Evolutionary conservation across 2,329 filamentous ascomycete genomes (phyloP), one percentile per base, ranked within the genome.

Genomic region (Chaetomiaceae sp.): DNA sequence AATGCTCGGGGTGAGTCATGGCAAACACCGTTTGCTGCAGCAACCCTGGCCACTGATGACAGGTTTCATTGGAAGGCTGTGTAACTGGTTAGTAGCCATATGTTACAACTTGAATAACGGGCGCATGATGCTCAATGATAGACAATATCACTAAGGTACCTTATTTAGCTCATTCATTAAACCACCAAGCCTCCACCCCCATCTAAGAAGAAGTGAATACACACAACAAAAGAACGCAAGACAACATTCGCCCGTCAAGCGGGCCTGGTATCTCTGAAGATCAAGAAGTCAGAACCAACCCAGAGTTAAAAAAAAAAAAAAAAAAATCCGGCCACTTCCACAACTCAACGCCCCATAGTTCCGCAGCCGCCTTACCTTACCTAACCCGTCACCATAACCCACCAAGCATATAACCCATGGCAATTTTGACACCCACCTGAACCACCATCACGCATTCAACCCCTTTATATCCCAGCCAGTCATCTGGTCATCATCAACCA

Each of bases 191-290:
- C 25, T 15, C n/a, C n/a, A n/a, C 27, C 27, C 9, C 14, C 15
- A 17, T 43, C 23, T 17, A 29, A 45, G 12, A n/a, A 29, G 39
- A 36, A 36, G n/a, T n/a, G 15, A 19, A 27, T 31, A 8, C 17
- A 31, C 25, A 17, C n/a, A 22, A n/a, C 8, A 20, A 31, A 29
- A 38, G 2, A 38, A 38, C 17, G 20, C 12, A 44, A 51, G 31
- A 44, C 48, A 44, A 38, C 49, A 27, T 22, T 36, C 36, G 50
- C 50, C 43, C 36, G 20, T 47, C 27, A 34, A 52, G 42, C 37
- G 43, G 19, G 15, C 43, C 22, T 53, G 51, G 51, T 53, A 53
- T 53, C 45, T 54, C 17, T 37, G 40, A 47, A 47, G 29, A 42
- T 27, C 33, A 43, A 43, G 22, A 36, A 42, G 27, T 23, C 9